Evolutionary conservation across 2,329 filamentous ascomycete species (phyloP).

Genomic region (Xylaria polymorpha): DNA sequence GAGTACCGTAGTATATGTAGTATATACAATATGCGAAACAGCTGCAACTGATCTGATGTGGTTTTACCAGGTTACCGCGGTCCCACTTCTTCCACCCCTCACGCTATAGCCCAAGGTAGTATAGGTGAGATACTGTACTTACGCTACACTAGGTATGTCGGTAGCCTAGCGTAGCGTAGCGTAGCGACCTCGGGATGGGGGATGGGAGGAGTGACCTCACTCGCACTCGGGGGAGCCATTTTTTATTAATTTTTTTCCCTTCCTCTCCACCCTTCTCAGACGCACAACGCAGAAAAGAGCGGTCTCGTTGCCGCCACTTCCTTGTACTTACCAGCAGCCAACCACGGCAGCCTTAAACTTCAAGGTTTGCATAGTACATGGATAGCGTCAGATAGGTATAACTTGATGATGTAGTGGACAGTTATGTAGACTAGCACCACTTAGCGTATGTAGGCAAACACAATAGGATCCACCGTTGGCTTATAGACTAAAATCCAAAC

Average conservation of each 20-base stretch:
- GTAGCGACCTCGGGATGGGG: constrained; percentile 32
- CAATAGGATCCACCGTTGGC: constrained; percentile 27
- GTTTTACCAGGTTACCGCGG: neutral
- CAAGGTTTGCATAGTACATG: neutral
- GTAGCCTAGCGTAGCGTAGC: constrained; percentile 6
- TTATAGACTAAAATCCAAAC: constrained; percentile 25
- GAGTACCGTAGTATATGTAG: too few species aligned
- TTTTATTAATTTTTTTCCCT: constrained; percentile 27
- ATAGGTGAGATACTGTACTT: constrained; percentile 1
- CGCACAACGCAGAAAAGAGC: constrained; percentile 13
- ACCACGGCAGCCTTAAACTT: neutral
- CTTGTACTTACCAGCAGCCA: neutral
- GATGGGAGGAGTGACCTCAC: constrained; percentile 31
- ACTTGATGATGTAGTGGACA: neutral
- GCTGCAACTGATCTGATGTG: neutral
- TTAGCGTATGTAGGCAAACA: constrained; percentile 7
- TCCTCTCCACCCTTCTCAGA: neutral
- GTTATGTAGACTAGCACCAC: neutral
- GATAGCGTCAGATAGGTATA: neutral
- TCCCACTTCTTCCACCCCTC: constrained; percentile 23
- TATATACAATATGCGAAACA: neutral
- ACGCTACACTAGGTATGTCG: neutral
- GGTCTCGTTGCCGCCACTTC: constrained; percentile 24
- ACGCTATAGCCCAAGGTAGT: constrained; percentile 8
- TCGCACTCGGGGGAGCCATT: constrained; percentile 19